A percentile compares a stretch with the other conserved stretches of the same genome.
Evolutionary conservation across 495 filamentous ascomycete genomes (phyloP).

Genomic region (Lophium mytilinum): DNA sequence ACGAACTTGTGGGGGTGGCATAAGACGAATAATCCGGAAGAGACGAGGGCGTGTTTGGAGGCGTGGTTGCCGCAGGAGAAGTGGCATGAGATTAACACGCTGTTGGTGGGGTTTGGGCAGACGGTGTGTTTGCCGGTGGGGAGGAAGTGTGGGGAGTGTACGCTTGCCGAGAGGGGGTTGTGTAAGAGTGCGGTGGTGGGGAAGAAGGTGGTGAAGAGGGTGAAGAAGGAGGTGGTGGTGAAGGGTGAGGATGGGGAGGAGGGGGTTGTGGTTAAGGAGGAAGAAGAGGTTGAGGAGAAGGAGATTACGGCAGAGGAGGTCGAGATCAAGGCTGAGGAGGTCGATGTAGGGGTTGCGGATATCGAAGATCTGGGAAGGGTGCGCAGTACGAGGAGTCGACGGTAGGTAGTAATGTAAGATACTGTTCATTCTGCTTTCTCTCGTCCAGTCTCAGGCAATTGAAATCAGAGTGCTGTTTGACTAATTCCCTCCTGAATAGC

Average conservation of each 20-base stretch:
- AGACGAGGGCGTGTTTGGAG: slow-evolving; percentile 70
- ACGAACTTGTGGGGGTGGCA: slow-evolving; percentile 97
- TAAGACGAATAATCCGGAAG: slow-evolving; percentile 74
- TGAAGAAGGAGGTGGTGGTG: slow-evolving; percentile 32
- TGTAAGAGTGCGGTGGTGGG: slow-evolving; percentile 61
- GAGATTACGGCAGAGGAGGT: slow-evolving; percentile 24
- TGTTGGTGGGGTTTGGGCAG: slow-evolving; percentile 89
- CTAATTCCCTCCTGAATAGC: no score
- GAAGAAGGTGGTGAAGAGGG: slow-evolving; percentile 37
- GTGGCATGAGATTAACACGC: slow-evolving; percentile 91
- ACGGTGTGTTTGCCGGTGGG: slow-evolving; percentile 77
- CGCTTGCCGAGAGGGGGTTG: slow-evolving; percentile 60
- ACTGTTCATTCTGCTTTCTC: no score
- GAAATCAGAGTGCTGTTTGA: no score
- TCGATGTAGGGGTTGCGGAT: slow-evolving; percentile 11
- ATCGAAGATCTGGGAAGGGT: slow-evolving; percentile 23
- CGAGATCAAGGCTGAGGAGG: slow-evolving; percentile 18
- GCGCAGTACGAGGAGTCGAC: neutral
- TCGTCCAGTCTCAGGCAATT: no score
- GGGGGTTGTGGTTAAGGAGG: slow-evolving; percentile 40
- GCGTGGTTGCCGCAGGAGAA: slow-evolving; percentile 76
- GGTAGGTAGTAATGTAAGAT: no score
- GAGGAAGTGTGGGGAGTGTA: slow-evolving; percentile 73
- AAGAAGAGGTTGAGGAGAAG: neutral
- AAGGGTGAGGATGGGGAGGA: slow-evolving; percentile 11